Evolutionary conservation across 2,329 filamentous ascomycete species (phyloP).

Genomic region (Akanthomyces uredinophilus): DNA sequence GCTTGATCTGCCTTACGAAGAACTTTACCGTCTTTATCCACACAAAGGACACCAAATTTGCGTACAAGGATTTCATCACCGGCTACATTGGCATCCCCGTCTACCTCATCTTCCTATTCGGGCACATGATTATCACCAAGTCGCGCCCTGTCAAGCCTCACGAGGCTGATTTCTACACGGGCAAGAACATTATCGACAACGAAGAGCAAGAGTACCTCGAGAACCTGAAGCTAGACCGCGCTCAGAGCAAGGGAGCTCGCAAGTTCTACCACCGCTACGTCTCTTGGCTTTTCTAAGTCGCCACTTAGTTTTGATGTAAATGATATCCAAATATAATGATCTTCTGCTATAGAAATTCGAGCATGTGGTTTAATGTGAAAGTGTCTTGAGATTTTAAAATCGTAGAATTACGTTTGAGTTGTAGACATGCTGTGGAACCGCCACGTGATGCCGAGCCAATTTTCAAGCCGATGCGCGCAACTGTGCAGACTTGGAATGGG

Average conservation of each 20-base stretch:
- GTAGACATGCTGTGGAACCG: not conserved
- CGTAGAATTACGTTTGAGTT: not conserved
- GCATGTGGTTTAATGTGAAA: not conserved
- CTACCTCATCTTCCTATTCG: conserved; percentile 64
- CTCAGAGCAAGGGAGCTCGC: conserved; percentile 22
- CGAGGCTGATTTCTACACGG: conserved; percentile 64
- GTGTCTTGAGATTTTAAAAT: not conserved
- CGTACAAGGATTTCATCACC: conserved; percentile 73
- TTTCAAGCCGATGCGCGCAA: conserved; percentile 7
- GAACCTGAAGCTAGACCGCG: conserved; percentile 26
- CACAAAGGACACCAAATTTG: conserved; percentile 50
- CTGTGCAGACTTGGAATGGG: not conserved
- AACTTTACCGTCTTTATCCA: conserved; percentile 69
- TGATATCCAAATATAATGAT: conserved; percentile 6
- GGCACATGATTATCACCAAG: conserved; percentile 57
- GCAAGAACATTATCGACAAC: conserved; percentile 67
- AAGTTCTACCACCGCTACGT: conserved; percentile 36
- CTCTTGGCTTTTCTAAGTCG: conserved; percentile 32
- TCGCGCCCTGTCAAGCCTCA: conserved; percentile 50
- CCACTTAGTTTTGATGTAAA: conserved; percentile 1
- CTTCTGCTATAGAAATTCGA: not conserved
- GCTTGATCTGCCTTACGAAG: conserved; percentile 73
- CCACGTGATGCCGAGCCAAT: conserved; percentile 10
- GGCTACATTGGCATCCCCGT: conserved; percentile 73
- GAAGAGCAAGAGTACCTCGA: conserved; percentile 67